Percentiles rank a stretch among this genome's conserved stretches.
Conservation (phyloP, 495 filamentous ascomycete species). For the Penicillium chermesinum region DNA sequence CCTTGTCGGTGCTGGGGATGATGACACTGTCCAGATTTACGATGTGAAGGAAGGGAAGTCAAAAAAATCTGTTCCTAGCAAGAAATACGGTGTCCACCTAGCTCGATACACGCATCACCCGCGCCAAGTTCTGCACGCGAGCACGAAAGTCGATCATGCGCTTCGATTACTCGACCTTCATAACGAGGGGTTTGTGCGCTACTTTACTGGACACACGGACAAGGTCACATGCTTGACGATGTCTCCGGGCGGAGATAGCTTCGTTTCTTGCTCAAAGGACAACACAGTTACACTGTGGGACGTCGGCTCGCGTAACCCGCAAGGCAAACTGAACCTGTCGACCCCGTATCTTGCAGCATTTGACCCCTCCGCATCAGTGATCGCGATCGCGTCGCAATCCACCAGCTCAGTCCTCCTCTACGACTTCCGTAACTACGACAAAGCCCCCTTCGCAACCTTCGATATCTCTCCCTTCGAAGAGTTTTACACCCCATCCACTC, state of each 20-base stretch:
- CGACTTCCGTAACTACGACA: conserved; percentile 89
- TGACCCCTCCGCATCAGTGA: conserved; percentile 82
- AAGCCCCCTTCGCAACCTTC: conserved; percentile 80
- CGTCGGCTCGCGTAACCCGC: conserved; percentile 62
- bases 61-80: conserved; percentile 73
- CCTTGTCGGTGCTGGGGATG: conserved; percentile 77
- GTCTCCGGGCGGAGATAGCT: conserved; percentile 67
- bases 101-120: conserved; percentile 90
- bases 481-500: conserved; percentile 46
- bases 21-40: conserved; percentile 93
- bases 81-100: conserved; percentile 93
- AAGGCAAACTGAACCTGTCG: conserved; percentile 70
- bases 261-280: conserved; percentile 85
- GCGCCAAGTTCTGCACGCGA: conserved; percentile 86
- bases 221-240: conserved; percentile 72
- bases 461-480: conserved; percentile 62
- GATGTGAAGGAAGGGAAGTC: conserved; percentile 84
- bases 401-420: conserved; percentile 79
- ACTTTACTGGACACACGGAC: conserved; percentile 83
- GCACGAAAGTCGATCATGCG: conserved; percentile 76
- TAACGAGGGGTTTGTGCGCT: conserved; percentile 90
- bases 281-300: conserved; percentile 88
- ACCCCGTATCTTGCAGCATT: conserved; percentile 79
- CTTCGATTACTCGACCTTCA: conserved; percentile 90
- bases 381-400: conserved; percentile 81